Evolutionary conservation across 208 protist genomes (phyloP), one percentile per base, ranked within the genome.

Genomic region (Acanthamoeba healyi): DNA sequence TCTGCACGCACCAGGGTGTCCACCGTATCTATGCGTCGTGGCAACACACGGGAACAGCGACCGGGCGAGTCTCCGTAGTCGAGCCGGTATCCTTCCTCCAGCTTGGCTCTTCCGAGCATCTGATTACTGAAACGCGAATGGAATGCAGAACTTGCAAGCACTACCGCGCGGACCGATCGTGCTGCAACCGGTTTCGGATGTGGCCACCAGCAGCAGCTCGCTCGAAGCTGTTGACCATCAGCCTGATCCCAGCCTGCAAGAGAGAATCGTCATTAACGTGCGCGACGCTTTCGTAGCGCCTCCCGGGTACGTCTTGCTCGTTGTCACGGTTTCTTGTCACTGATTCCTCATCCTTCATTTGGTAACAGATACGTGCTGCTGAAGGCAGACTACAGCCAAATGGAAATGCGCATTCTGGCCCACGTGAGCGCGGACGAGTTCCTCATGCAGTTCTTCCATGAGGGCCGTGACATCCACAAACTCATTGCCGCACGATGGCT

Each of bases 371-470:
- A 81, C 34, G 70, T 93, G 65, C 51, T 93, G 15, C 36, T 93
- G 34, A 65, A 51, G 44, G 89, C 89, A 22, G 89, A 93, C 46
- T 93, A 93, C 36, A 82, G 65, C 36, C 89, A 93, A 32, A 74
- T 93, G 89, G 89, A 93, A 32, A 93, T 93, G 89, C 58, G 89
- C 65, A 93, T 93, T 38, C 67, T 93, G 32, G 89, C 89, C 22
- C 89, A 93, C 67, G 44, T 74, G 19, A 82, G 89, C 49, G 7
- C 17, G 14, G 89, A 93, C 46, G 61, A 77, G n/a, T 58, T 32
- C 67, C 46, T 93, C 34, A 38, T 61, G 63, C 65, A 82, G 36
- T 93, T 93, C 51, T 82, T 93, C 51, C 89, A 61, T 12, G 67
- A 82, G 24, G 89, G 89, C 5, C 42, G 51, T 26, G 89, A 93